Base-by-base conservation (phyloP, 345 rosid genomes). In the Salix exigua region DNA sequence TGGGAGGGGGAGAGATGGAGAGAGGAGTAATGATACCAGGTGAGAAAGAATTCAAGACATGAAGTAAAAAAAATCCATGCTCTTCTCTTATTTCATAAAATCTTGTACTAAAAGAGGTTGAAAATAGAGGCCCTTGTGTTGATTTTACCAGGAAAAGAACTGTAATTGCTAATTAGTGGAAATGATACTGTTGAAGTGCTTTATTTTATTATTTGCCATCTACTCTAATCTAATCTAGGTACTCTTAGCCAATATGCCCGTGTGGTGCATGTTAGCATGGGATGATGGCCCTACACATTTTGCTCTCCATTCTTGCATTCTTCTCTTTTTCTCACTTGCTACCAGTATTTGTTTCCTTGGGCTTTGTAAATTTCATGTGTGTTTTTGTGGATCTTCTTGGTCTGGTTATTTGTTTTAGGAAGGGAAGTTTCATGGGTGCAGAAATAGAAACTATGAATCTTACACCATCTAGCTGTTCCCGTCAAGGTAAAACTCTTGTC, bases 221-320 rank as follows among this genome's bases (percentile, higher is more conserved):
- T 74, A 81, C 74, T 81, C 85, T 73, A 62, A 74, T 50, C 53
- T 35, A 23, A n/a, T 35, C 51, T 7, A 44, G 46, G 50, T 18
- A 3, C 14, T 12, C 28, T 80, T 3, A 75, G 63, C 80, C 79
- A 79, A 76, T 85, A 64, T 73, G 84, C 86, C 81, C 84, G 82
- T 82, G 87, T 79, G 91, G 90, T 89, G 90, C 93, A 88, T 82
- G 89, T 91, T 94, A 91, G 93, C 94, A 86, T 88, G 86, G 80
- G 89, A 86, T 82, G 79, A 82, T 91, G 97, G 94, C 90, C 92
- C 96, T 53, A 33, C 68, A 75, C 74, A 81, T 80, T 80, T 71
- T 85, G 77, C 84, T 82, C 84, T 66, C 10, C 76, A 18, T 31
- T 75, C 68, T 83, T 85, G 84, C 86, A 77, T 74, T 78, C 50